Evolutionary conservation across 495 filamentous ascomycete species (phyloP).

Genomic region (Trichoderma reesei): DNA sequence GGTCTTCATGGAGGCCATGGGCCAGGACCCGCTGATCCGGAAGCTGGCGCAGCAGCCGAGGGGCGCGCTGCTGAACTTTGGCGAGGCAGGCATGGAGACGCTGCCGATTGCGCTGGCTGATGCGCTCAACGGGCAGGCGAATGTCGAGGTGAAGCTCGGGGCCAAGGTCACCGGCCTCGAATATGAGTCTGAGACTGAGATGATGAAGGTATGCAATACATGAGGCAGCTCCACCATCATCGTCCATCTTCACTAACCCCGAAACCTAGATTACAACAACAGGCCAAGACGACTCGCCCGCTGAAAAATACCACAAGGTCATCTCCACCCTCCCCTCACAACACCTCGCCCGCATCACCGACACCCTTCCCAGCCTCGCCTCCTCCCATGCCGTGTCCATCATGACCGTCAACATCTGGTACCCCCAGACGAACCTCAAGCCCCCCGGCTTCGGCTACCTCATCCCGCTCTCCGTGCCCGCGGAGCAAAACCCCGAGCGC

Average conservation of each 20-base stretch:
- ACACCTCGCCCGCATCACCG: conserved; percentile 34
- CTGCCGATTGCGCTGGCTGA: conserved; percentile 35
- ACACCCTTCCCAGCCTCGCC: conserved; percentile 40
- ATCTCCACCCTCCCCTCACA: conserved; percentile 59
- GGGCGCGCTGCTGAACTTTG: conserved; percentile 38
- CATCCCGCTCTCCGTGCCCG: conserved; percentile 59
- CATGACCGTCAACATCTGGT: conserved; percentile 89
- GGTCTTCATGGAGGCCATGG: conserved; percentile 27
- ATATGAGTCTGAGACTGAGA: conserved; percentile 14
- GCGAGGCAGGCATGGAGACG: conserved; percentile 44
- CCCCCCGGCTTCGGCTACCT: conserved; percentile 82
- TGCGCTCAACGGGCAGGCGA: conserved; percentile 31
- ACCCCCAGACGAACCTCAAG: conserved; percentile 48
- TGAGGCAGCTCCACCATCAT: not conserved
- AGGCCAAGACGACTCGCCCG: conserved; percentile 9
- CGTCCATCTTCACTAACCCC: not conserved
- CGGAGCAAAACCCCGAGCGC: conserved; percentile 67
- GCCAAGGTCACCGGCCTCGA: conserved; percentile 29
- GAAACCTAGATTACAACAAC: conserved; percentile 24
- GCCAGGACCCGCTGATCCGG: conserved; percentile 27
- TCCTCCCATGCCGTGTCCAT: conserved; percentile 63
- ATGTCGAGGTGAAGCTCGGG: conserved; percentile 44
- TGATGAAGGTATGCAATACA: conserved; percentile 14
- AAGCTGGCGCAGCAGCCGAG: not conserved
- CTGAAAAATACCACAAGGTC: conserved; percentile 46